Evolutionary conservation across 2,329 filamentous ascomycete species (phyloP).

Genomic region (Aspergillus spinulosporus): DNA sequence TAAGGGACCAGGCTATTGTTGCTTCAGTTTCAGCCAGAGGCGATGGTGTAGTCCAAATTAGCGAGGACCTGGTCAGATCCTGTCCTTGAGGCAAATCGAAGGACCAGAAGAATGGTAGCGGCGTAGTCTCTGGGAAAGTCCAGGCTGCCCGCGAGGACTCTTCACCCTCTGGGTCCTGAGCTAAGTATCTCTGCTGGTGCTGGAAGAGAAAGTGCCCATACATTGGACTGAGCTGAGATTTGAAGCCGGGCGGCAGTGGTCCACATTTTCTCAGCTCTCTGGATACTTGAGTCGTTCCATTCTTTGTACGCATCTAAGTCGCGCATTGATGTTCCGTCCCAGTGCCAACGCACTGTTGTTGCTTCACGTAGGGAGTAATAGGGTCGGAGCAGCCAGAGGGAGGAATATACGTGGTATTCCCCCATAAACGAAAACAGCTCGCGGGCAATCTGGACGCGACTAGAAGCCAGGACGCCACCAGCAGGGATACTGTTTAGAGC

Average conservation of each 20-base stretch:
- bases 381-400: neutral
- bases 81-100: neutral
- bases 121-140: neutral
- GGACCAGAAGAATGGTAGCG: neutral
- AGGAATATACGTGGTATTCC: conserved; percentile 1
- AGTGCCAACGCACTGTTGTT: neutral
- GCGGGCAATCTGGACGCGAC: neutral
- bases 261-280: neutral
- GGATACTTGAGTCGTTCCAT: neutral
- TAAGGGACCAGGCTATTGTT: neutral
- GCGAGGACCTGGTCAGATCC: neutral
- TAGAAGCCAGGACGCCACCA: neutral
- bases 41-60: neutral
- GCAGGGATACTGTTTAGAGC: neutral
- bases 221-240: neutral
- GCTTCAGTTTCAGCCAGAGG: neutral
- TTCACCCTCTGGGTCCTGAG: neutral
- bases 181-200: neutral
- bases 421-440: neutral
- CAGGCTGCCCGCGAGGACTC: neutral
- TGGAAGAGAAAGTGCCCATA: neutral
- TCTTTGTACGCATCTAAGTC: neutral
- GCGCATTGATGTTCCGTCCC: neutral
- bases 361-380: neutral
- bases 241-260: neutral